phyloP scores from a whole-genome alignment of 1,284 basidiomycete species.

The Pseudozyma sp. region DNA sequence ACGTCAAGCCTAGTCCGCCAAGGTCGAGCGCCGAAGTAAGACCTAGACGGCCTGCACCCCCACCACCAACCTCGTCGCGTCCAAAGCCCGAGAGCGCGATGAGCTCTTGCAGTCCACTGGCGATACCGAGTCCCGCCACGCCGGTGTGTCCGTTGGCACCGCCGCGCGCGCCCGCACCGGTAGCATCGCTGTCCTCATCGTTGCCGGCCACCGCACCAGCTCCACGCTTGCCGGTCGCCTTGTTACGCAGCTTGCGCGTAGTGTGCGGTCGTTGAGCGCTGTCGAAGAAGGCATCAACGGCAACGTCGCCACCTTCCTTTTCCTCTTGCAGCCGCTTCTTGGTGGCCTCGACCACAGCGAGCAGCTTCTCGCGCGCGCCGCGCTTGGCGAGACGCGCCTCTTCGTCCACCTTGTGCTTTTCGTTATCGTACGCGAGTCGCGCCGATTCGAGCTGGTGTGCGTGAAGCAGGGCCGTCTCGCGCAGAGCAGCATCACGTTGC shows the following conservation, averaged over 20 bases:
- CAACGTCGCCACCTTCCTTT: conserved; percentile 65
- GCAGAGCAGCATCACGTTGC: conserved; percentile 57
- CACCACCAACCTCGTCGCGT: conserved; percentile 34
- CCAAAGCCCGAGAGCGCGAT: conserved; percentile 53
- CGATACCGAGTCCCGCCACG: conserved; percentile 25
- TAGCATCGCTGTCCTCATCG: conserved; percentile 39
- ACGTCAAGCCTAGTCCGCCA: conserved; percentile 39
- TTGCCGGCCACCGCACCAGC: conserved; percentile 16
- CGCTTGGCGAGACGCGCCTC: conserved; percentile 63
- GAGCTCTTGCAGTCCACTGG: conserved; percentile 50
- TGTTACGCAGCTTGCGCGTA: conserved; percentile 67
- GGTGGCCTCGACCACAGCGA: conserved; percentile 64
- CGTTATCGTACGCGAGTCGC: conserved; percentile 50
- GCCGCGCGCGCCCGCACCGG: conserved; percentile 18
- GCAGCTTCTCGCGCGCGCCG: conserved; percentile 61
- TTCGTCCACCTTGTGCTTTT: conserved; percentile 62
- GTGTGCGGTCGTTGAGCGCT: conserved; percentile 62
- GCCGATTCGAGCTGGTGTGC: conserved; percentile 64
- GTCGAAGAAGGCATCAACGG: conserved; percentile 60
- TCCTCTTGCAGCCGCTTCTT: conserved; percentile 63
- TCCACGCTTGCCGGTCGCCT: conserved; percentile 41
- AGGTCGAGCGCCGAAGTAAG: conserved; percentile 33
- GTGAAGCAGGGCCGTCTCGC: conserved; percentile 59
- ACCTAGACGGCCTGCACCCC: conserved; percentile 28
- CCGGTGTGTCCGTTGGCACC: conserved; percentile 16